Evolutionary conservation across 2,329 filamentous ascomycete species (phyloP).

Genomic region (Passalora sequoiae): DNA sequence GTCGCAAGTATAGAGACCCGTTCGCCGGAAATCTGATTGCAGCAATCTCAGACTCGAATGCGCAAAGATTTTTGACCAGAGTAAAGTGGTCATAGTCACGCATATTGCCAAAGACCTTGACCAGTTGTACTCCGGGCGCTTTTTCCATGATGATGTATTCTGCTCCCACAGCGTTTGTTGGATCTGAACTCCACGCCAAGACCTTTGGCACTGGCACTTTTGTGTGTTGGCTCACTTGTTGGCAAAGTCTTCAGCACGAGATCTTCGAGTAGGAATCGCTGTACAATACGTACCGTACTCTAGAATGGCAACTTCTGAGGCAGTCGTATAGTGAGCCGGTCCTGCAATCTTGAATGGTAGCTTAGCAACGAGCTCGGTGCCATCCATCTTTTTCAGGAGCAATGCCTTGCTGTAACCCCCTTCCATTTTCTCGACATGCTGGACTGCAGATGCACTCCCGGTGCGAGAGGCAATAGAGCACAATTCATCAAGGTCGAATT

Average conservation of each 20-base stretch:
- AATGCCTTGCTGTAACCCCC: constrained; percentile 35
- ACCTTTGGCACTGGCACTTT: constrained; percentile 12
- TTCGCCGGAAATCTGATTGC: too few relatives aligned
- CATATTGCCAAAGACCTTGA: too few relatives aligned
- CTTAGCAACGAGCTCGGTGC: constrained; percentile 34
- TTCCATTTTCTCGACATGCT: too few relatives aligned
- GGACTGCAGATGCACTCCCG: too few relatives aligned
- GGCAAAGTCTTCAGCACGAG: too few relatives aligned
- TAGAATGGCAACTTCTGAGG: constrained; percentile 23
- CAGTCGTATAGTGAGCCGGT: constrained; percentile 33
- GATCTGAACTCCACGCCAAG: constrained; percentile 9
- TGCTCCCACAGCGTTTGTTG: constrained; percentile 9
- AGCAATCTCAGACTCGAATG: too few relatives aligned
- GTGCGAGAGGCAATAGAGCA: too few relatives aligned
- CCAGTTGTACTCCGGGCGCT: constrained; percentile 3
- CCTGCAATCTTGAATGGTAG: constrained; percentile 37
- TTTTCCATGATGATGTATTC: constrained; percentile 13
- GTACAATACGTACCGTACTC: constrained; percentile 4
- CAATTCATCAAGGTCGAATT: too few relatives aligned
- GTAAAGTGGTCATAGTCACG: too few relatives aligned
- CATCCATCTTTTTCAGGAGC: constrained; percentile 36
- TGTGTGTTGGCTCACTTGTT: too few relatives aligned
- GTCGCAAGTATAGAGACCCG: too few relatives aligned
- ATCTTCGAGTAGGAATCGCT: constrained; percentile 8
- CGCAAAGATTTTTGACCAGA: too few relatives aligned